Base-by-base conservation (phyloP, 177 flowering plant species). In the Telopea speciosissima region DNA sequence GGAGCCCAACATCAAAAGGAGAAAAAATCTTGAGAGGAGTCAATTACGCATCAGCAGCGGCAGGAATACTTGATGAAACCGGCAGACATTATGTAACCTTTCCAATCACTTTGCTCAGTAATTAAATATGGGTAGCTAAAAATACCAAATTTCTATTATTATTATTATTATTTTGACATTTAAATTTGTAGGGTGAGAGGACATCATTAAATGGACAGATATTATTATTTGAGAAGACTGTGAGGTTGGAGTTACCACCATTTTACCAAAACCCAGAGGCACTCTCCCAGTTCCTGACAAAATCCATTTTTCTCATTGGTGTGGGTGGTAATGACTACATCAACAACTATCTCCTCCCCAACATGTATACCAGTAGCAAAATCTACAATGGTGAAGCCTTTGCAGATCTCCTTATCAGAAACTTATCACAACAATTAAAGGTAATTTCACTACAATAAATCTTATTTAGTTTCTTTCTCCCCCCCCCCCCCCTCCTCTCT, bases 321-420 rank as follows among this genome's bases (percentile, higher is more conserved):
- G 63, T 83, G 0, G 83, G 83, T 3, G 72, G 85, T 76, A 83
- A 83, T 65, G 85, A 83, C 82, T 83, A 83, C 79, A 79, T 83
- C 73, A 83, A 83, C 72, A 83, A 83, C 71, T 83, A 83, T 66
- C 82, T 83, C 12, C 75, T 74, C 17, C 82, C 82, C 42, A 68
- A 65, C 24, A 59, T 75, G 25, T 83, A 83, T 33, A 4, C 68
- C n/a, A 69, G 63, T 17, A 81, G 82, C 79, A 61, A 36, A 2
- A 21, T 52, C 40, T 81, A 73, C 71, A 67, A 33, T 13, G 72
- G 73, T 22, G 76, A 79, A 40, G 69, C 73, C 26, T 81, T 49
- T 62, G 83, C 82, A 14, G 77, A 79, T 68, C 76, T 74, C 68
- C 82, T 83, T 59, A 62, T 67, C 24, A 25, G 36, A 13, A 61